Evolutionary conservation across 805 yeast species (phyloP).

Genomic region (Zygoascus ofunaensis): DNA sequence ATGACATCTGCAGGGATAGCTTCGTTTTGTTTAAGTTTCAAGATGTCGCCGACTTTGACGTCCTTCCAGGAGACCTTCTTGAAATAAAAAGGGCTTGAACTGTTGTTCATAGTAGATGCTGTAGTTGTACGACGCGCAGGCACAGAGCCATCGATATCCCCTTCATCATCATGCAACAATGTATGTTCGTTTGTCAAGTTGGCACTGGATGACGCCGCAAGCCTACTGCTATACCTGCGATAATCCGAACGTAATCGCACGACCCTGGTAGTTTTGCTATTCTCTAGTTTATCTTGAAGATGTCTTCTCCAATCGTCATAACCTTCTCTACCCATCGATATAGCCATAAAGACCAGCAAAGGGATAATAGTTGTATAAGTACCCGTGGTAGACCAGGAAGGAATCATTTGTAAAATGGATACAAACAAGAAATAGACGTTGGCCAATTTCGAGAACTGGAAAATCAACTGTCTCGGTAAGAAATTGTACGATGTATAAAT

Average conservation of each 20-base stretch:
- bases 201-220: neutral
- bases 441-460: conserved; percentile 89
- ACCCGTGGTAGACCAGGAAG: conserved; percentile 96
- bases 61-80: conserved; percentile 55
- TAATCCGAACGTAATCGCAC: conserved; percentile 24
- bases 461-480: conserved; percentile 77
- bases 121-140: neutral
- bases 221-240: neutral
- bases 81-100: conserved; percentile 22
- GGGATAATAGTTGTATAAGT: conserved; percentile 91
- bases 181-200: neutral
- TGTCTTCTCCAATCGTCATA: conserved; percentile 89
- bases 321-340: conserved; percentile 88
- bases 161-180: neutral
- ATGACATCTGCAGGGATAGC: conserved; percentile 92
- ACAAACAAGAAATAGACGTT: conserved; percentile 83
- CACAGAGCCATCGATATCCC: neutral
- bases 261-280: conserved; percentile 44
- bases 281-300: conserved; percentile 75
- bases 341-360: conserved; percentile 70
- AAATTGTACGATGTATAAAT: conserved; percentile 74
- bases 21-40: conserved; percentile 66
- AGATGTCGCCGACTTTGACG: conserved; percentile 78
- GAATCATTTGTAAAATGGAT: conserved; percentile 90
- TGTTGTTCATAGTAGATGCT: neutral